Evolutionary conservation across 2,329 filamentous ascomycete species (phyloP).

Genomic region (Aspergillus clavatus): DNA sequence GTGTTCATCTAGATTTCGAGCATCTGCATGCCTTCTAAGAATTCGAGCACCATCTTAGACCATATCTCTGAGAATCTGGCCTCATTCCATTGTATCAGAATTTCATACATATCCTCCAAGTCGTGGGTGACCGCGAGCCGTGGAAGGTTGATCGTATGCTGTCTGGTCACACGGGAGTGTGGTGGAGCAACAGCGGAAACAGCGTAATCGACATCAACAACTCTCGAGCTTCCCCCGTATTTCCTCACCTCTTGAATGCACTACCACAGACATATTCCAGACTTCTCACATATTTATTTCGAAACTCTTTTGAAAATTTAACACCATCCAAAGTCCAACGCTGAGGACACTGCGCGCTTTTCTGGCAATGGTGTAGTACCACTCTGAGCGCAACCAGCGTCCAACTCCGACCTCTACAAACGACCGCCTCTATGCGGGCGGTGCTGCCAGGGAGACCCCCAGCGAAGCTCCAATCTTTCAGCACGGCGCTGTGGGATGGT

Average conservation of each 20-base stretch:
- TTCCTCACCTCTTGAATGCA: not conserved
- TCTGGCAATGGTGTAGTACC: conserved; percentile 33
- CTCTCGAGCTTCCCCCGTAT: not conserved
- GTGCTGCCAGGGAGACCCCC: conserved; percentile 75
- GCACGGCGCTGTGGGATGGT: conserved; percentile 67
- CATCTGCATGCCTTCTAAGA: not conserved
- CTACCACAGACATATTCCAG: not conserved
- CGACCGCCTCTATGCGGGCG: conserved; percentile 62
- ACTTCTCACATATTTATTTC: not conserved
- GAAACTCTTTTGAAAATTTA: not conserved
- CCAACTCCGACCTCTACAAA: conserved; percentile 16
- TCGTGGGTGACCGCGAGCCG: too few relatives aligned
- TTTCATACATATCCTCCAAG: too few relatives aligned
- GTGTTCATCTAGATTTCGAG: not conserved
- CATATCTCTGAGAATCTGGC: too few relatives aligned
- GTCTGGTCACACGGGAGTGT: conserved; percentile 11
- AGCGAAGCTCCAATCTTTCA: conserved; percentile 71
- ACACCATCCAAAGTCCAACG: too few relatives aligned
- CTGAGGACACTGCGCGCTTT: not conserved
- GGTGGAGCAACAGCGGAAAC: conserved; percentile 13
- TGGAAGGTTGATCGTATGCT: conserved; percentile 1
- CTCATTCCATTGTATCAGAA: too few relatives aligned
- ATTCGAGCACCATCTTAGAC: too few relatives aligned
- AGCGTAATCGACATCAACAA: conserved; percentile 10
- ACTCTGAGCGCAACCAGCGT: conserved; percentile 24